phyloP scores from a whole-genome alignment of 257 asterid genomes.

The Coffea eugenioides region DNA sequence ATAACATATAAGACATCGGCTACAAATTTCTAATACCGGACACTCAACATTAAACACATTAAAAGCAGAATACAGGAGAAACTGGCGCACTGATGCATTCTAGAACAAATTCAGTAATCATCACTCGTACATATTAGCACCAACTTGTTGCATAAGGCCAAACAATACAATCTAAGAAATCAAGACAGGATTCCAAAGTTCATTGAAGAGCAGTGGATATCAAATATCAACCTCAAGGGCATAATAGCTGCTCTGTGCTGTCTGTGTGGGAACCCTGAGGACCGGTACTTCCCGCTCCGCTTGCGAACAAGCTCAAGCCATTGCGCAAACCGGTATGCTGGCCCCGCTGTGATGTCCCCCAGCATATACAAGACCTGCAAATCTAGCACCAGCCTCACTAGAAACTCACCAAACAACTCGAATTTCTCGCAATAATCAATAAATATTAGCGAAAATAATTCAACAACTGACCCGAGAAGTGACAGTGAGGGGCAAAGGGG shows the following conservation, averaged over 20 bases:
- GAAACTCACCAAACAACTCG: conserved; percentile 1
- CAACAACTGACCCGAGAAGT: conserved; percentile 69
- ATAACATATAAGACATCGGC: not conserved
- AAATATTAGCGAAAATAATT: not conserved
- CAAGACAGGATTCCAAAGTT: not conserved
- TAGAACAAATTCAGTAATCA: not conserved
- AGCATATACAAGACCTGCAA: conserved; percentile 93
- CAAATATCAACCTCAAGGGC: conserved; percentile 62
- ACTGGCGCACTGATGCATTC: not conserved
- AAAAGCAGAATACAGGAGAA: not conserved
- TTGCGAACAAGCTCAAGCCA: conserved; percentile 99
- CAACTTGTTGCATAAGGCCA: not conserved
- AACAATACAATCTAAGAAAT: not conserved
- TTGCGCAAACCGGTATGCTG: conserved; percentile 88
- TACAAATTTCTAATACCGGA: not conserved
- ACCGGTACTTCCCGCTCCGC: conserved; percentile 77
- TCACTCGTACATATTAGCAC: not conserved
- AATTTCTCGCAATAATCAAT: conserved; percentile 11
- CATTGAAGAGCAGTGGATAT: not conserved
- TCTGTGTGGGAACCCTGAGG: conserved; percentile 88
- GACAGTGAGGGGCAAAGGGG: conserved; percentile 91
- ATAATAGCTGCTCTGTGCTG: conserved; percentile 52
- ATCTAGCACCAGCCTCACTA: not conserved
- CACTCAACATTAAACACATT: not conserved
- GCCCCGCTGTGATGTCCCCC: conserved; percentile 95